Conservation (phyloP, 208 protist genomes). For the Crithidia fasciculata region DNA sequence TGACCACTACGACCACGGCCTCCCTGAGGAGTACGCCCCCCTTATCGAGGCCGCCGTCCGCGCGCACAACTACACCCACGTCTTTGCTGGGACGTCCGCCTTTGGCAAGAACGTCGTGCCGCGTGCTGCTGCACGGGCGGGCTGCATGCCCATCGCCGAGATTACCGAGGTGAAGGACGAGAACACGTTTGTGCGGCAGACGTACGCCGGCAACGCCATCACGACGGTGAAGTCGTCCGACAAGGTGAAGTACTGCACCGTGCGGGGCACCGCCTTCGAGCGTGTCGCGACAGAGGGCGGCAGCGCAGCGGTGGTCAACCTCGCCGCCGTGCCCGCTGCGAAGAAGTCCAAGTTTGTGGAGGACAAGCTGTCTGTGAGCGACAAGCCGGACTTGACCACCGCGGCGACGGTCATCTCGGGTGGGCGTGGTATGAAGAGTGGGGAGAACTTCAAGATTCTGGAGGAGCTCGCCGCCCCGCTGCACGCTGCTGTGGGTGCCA, state of each 20-base stretch:
- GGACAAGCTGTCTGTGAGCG: conserved; percentile 54
- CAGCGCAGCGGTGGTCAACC: conserved; percentile 39
- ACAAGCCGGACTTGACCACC: conserved; percentile 94
- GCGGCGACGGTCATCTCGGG: conserved; percentile 94
- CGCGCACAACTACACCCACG: conserved; percentile 91
- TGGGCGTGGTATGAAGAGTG: conserved; percentile 96
- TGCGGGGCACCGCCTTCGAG: conserved; percentile 93
- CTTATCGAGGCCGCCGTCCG: conserved; percentile 61
- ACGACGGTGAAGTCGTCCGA: conserved; percentile 93
- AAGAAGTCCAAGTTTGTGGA: conserved; percentile 65
- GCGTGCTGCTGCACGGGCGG: conserved; percentile 89
- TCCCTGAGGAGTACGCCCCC: conserved; percentile 85
- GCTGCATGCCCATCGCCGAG: conserved; percentile 94
- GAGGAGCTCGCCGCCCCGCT: conserved; percentile 94
- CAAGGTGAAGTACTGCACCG: conserved; percentile 94
- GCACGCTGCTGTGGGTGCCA: conserved; percentile 95
- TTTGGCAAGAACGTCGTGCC: conserved; percentile 97
- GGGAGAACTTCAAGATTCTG: conserved; percentile 98
- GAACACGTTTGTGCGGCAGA: conserved; percentile 96
- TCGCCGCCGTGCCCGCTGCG: conserved; percentile 37
- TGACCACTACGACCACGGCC: conserved; percentile 75
- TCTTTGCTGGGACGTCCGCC: conserved; percentile 91
- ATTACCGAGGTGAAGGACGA: conserved; percentile 90
- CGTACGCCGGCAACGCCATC: conserved; percentile 98
- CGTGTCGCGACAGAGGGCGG: conserved; percentile 57